These are phyloP conservation scores for Puccinia horiana DNA, from an alignment of 1,284 basidiomycete genomes.

Conservation along the genomic window DNA sequence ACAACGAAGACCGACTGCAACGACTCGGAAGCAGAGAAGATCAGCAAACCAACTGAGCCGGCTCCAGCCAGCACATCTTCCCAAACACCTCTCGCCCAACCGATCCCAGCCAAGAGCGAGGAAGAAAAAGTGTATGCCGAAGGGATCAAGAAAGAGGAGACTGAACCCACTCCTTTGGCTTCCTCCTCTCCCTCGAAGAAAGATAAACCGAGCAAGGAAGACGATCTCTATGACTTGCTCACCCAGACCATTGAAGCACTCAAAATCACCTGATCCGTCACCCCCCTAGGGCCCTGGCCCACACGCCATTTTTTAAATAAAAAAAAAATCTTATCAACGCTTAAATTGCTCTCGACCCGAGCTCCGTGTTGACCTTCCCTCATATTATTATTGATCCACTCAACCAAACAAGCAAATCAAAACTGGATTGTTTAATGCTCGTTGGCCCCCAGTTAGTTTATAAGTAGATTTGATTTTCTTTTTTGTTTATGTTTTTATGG, in stretches of 20 bases:
- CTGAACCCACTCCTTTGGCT: neutral
- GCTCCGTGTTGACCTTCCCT: too few species aligned
- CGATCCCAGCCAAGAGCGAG: neutral
- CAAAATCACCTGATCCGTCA: constrained; percentile 18
- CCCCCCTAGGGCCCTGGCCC: neutral
- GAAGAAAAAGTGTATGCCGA: neutral
- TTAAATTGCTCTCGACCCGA: too few species aligned
- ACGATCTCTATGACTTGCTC: constrained; percentile 25
- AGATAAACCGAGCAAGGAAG: constrained; percentile 14
- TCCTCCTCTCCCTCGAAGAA: constrained; percentile 20
- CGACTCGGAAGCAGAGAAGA: neutral
- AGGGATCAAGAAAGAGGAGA: neutral
- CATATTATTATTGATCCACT: too few species aligned
- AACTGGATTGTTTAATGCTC: too few species aligned
- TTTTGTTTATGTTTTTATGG: too few species aligned
- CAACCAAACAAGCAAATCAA: too few species aligned
- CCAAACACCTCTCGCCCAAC: neutral
- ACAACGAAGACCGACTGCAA: neutral
- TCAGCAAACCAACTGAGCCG: neutral
- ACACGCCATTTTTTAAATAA: too few species aligned
- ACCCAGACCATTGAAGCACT: constrained; percentile 36
- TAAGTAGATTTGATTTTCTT: too few species aligned
- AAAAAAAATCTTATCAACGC: too few species aligned
- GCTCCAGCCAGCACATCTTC: neutral
- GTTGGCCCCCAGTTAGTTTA: too few species aligned